A percentile compares a stretch with the other conserved stretches of the same genome.
Evolutionary conservation across 441 rosid species (phyloP).

Genomic region (Syzygium malaccense): DNA sequence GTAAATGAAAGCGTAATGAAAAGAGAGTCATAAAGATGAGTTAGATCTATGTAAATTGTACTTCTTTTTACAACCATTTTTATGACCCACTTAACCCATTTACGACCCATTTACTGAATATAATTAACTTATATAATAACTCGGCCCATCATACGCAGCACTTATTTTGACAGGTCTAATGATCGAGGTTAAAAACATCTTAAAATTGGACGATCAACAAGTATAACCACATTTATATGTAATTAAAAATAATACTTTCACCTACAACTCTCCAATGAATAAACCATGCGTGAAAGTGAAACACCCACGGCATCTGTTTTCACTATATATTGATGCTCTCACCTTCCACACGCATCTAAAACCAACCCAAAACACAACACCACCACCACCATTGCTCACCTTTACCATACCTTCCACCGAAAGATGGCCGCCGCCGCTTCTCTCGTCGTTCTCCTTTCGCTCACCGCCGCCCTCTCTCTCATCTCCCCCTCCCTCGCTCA

Average conservation of each 20-base stretch:
- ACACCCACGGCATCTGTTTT: neutral
- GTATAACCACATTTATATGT: neutral
- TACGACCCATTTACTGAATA: too few species aligned
- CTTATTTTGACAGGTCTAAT: too few species aligned
- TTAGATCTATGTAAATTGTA: too few species aligned
- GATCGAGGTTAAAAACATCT: neutral
- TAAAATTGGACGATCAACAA: neutral
- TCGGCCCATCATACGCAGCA: too few species aligned
- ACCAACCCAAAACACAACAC: neutral
- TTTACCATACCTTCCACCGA: neutral
- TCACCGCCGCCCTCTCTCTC: conserved; percentile 5
- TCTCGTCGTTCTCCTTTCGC: neutral
- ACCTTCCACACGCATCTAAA: neutral
- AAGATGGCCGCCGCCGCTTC: neutral
- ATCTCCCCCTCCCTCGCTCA: conserved; percentile 33
- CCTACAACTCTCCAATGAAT: neutral
- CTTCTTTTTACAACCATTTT: too few species aligned
- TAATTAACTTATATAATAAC: too few species aligned
- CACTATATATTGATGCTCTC: neutral
- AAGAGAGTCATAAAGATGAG: too few species aligned
- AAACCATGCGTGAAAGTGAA: neutral
- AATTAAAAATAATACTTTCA: neutral
- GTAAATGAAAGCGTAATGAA: too few species aligned
- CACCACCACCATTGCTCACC: neutral
- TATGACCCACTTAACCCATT: too few species aligned